Evolutionary conservation across 2,329 filamentous ascomycete species (phyloP).

Genomic region (Ustilaginoidea virens): DNA sequence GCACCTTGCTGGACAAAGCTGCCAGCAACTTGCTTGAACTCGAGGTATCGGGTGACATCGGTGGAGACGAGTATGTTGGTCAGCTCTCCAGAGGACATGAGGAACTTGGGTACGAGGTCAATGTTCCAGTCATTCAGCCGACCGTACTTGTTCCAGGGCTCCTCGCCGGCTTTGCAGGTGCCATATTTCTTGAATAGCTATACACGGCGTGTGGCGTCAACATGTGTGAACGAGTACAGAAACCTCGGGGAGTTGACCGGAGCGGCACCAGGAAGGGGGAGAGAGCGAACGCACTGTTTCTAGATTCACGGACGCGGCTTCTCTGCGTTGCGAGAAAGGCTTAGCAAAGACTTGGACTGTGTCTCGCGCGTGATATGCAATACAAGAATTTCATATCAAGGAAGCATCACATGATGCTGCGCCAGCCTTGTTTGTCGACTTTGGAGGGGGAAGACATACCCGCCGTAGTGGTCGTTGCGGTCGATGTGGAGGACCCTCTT

Average conservation of each 20-base stretch:
- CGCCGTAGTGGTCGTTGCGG: slow-evolving; percentile 96
- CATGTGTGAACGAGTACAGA: too few relatives aligned
- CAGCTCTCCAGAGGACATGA: slow-evolving; percentile 96
- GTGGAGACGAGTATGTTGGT: slow-evolving; percentile 98
- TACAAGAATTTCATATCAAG: too few relatives aligned
- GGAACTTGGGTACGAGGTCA: slow-evolving; percentile 92
- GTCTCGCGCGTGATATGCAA: too few relatives aligned
- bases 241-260: slow-evolving; percentile 7
- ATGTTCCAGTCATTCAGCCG: slow-evolving; percentile 98
- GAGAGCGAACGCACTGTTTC: slow-evolving; percentile 51
- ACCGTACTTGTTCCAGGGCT: slow-evolving; percentile 97
- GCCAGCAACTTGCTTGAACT: slow-evolving; percentile 89
- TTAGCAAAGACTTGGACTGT: too few relatives aligned
- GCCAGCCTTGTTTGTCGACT: too few relatives aligned
- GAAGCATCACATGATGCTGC: too few relatives aligned
- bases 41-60: slow-evolving; percentile 76
- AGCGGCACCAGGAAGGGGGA: slow-evolving; percentile 4
- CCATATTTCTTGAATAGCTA: slow-evolving; percentile 96
- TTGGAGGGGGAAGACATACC: slow-evolving; percentile 44
- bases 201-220: slow-evolving; percentile 5
- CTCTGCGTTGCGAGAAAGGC: too few relatives aligned
- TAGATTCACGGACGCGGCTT: slow-evolving; percentile 93
- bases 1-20: slow-evolving; percentile 89
- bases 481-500: slow-evolving; percentile 99
- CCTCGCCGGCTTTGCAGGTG: slow-evolving; percentile 61